Conservation (phyloP, 2,329 filamentous ascomycete genomes). For the Colletotrichum sp. region DNA sequence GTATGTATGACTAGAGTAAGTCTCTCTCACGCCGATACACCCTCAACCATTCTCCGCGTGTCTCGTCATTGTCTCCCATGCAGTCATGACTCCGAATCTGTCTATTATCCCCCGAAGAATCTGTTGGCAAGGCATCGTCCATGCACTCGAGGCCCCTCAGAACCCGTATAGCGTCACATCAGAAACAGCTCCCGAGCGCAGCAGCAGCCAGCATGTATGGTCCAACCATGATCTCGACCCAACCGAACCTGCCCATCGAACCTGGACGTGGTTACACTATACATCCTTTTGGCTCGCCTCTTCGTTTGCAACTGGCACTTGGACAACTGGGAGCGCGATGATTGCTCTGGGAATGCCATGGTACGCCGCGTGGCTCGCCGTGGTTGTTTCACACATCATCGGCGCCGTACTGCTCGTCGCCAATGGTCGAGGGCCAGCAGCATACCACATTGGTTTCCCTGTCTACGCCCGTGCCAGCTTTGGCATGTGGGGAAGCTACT, state of each 20-base stretch:
- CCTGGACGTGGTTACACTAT: not conserved
- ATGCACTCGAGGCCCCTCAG: not conserved
- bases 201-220: not conserved
- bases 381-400: not conserved
- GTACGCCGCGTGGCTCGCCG: not conserved
- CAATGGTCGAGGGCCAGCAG: not conserved
- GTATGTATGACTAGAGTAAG: accelerated
- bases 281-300: not conserved
- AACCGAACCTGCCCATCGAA: not conserved
- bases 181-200: not conserved
- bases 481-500: not conserved
- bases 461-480: not conserved
- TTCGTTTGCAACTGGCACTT: not conserved
- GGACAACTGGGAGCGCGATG: not conserved
- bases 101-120: not conserved
- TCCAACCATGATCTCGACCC: not conserved
- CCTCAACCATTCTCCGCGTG: not conserved
- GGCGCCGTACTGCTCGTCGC: not conserved
- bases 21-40: accelerated
- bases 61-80: not conserved
- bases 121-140: not conserved
- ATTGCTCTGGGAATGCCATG: not conserved
- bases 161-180: not conserved
- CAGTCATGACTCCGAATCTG: not conserved
- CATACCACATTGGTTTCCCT: not conserved